Conservation (phyloP, 2,329 filamentous ascomycete species). For the Arthrobotrys iridis region DNA sequence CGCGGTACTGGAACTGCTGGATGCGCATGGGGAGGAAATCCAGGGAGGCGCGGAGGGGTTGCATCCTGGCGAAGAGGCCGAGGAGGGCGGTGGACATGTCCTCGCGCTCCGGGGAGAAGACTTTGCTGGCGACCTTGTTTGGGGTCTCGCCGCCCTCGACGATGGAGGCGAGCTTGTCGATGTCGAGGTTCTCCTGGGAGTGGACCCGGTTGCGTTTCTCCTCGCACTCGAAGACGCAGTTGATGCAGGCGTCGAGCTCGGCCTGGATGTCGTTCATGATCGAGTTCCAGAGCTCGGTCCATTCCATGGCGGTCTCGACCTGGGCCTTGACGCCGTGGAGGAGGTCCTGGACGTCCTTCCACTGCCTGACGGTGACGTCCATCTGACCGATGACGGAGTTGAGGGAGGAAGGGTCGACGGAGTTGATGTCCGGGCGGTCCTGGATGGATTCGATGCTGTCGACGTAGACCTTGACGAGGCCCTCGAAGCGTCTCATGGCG, state of each 20-base stretch:
- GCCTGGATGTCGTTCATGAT: constrained; percentile 92
- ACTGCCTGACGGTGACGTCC: constrained; percentile 84
- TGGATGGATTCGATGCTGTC: constrained; percentile 93
- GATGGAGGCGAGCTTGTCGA: constrained; percentile 90
- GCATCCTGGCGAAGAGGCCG: constrained; percentile 92
- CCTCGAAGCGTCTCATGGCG: constrained; percentile 84
- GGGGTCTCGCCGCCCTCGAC: constrained; percentile 72
- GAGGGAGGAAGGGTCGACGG: constrained; percentile 76
- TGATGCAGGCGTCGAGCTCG: constrained; percentile 74
- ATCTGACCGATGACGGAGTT: constrained; percentile 83
- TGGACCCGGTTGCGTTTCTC: constrained; percentile 81
- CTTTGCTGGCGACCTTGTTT: constrained; percentile 36
- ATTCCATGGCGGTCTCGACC: constrained; percentile 97
- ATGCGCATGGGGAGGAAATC: constrained; percentile 96
- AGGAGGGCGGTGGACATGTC: constrained; percentile 80
- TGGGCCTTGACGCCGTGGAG: constrained; percentile 84
- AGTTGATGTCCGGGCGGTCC: constrained; percentile 76
- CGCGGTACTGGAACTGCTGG: constrained; percentile 83
- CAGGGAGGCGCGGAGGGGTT: constrained; percentile 87
- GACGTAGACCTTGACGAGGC: constrained; percentile 90
- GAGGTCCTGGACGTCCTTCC: constrained; percentile 81
- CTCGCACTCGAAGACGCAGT: constrained; percentile 94
- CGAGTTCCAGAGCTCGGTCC: constrained; percentile 95
- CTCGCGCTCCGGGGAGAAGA: constrained; percentile 63
- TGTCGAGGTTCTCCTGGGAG: constrained; percentile 75